Evolutionary conservation across 2,329 filamentous ascomycete species (phyloP), one percentile per base, ranked within the genome.

Genomic region (Colletotrichum musicola): DNA sequence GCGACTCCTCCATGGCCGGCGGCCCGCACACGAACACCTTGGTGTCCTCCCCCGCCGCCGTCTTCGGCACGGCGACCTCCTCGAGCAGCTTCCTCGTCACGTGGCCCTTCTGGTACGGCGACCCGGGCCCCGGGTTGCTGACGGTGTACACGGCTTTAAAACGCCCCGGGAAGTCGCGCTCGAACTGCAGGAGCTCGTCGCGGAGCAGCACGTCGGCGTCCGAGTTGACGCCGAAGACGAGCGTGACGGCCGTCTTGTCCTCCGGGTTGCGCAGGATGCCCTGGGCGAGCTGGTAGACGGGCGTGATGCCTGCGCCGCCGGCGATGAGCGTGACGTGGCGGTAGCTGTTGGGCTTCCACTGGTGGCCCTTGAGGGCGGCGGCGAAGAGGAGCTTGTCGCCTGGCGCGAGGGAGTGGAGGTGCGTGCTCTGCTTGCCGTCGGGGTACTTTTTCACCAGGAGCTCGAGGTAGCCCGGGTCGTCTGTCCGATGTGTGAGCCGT

Each of bases 1-100:
- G 75, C 12, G 85, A 82, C 64, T 81, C 81, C 76, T 92, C 88
- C 89, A 93, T 92, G 0, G 83, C 82, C 1, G 90, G 89, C 18
- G 91, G 91, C 0, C 91, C 91, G 75, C 90, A 92, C 1, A 93
- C 82, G 73, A 92, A 90, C 0, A 93, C 88, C 77, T 91, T 91
- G 2, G 81, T 82, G 9, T 35, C 30, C 35, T 83, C 79, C 4
- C 59, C 62, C 9, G 70, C 70, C 2, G 68, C 74, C 3, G 77
- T 74, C n/a, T 73, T 74, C 6, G 81, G 75, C 6, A 80, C 77
- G 13, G 86, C 82, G 13, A 87, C 82, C 70, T 87, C 81, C 70
- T 82, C 77, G 66, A 93, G 73, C 40, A 92, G 73, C 64, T 85
- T 82, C 74, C 82, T 84, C 2, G 85, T 87, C 9, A 93, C 83